These are phyloP conservation scores for Penicillium palitans DNA, from an alignment of 2,329 filamentous ascomycete genomes.

Conservation along the genomic window DNA sequence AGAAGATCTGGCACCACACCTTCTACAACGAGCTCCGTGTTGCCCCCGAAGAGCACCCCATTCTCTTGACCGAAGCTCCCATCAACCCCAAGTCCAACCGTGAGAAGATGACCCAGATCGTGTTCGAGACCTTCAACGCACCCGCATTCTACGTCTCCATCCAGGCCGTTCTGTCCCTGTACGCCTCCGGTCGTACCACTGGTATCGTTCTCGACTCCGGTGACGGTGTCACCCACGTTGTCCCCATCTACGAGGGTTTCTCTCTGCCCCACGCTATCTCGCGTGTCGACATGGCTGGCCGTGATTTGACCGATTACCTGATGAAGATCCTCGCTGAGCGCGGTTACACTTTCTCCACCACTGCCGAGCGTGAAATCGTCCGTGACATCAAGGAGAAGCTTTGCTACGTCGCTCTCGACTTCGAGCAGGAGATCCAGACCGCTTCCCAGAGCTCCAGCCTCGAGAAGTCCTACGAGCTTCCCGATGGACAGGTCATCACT, in stretches of 20 bases:
- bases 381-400: conserved; percentile 99
- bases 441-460: conserved; percentile 97
- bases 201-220: conserved; percentile 99
- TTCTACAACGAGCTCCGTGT: conserved; percentile 99
- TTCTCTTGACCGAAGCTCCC: conserved; percentile 97
- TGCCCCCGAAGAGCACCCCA: conserved; percentile 98
- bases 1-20: conserved; percentile 99
- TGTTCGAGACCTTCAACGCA: conserved; percentile 99
- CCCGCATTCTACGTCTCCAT: conserved; percentile 99
- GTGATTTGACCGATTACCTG: conserved; percentile 99
- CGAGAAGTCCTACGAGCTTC: conserved; percentile 99
- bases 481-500: conserved; percentile 99
- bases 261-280: conserved; percentile 99
- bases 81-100: conserved; percentile 99
- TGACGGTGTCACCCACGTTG: conserved; percentile 99
- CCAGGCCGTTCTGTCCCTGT: conserved; percentile 98
- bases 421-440: conserved; percentile 99
- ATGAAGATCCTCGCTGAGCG: conserved; percentile 99
- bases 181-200: conserved; percentile 99
- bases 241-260: conserved; percentile 99
- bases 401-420: conserved; percentile 99
- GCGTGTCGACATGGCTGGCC: conserved; percentile 99
- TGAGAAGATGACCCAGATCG: conserved; percentile 99
- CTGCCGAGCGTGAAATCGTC: conserved; percentile 99
- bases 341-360: conserved; percentile 99